Evolutionary conservation across 345 rosid species (phyloP).

Genomic region (Pistacia vera): DNA sequence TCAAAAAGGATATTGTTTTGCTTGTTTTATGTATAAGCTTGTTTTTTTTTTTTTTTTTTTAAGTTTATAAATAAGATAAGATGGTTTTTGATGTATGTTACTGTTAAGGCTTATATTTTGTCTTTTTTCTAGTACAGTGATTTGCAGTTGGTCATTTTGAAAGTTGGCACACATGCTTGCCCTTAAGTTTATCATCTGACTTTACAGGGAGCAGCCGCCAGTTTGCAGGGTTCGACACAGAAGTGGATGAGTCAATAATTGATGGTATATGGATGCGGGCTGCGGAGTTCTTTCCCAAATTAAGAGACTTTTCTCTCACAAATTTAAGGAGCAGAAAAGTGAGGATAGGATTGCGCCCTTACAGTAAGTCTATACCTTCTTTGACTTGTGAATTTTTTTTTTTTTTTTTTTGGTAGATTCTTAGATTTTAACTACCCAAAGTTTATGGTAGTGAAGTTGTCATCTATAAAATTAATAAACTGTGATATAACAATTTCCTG

Average conservation of each 20-base stretch:
- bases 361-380: slow-evolving; percentile 57
- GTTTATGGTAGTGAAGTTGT: background rate
- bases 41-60: no score
- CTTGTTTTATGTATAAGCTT: no score
- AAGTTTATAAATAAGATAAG: no score
- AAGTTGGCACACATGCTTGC: slow-evolving; percentile 2
- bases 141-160: slow-evolving; percentile 7
- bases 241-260: slow-evolving; percentile 61
- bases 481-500: slow-evolving; percentile 15
- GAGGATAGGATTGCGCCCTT: slow-evolving; percentile 95
- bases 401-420: background rate
- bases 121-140: background rate
- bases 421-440: background rate
- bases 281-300: slow-evolving; percentile 76
- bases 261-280: slow-evolving; percentile 72
- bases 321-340: slow-evolving; percentile 61
- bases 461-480: slow-evolving; percentile 8
- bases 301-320: slow-evolving; percentile 47
- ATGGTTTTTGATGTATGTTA: no score
- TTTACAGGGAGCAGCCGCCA: slow-evolving; percentile 89
- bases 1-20: no score
- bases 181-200: slow-evolving; percentile 8
- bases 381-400: background rate
- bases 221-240: slow-evolving; percentile 76
- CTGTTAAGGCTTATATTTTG: background rate